These are phyloP conservation scores for Gaeumannomyces tritici DNA, from an alignment of 2,329 filamentous ascomycete genomes.

Conservation along the genomic window DNA sequence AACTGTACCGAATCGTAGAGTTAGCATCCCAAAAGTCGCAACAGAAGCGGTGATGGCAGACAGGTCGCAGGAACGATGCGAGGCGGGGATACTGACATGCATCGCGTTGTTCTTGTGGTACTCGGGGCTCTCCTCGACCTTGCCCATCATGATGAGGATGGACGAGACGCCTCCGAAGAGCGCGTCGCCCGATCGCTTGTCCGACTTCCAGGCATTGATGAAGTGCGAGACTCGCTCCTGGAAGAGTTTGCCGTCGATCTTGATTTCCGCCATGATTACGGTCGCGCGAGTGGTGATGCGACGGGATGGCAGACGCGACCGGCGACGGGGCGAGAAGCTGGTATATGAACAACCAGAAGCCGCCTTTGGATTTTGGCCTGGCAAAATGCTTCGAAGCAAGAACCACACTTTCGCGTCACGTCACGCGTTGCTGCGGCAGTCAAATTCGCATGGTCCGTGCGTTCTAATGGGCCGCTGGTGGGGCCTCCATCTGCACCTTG, in stretches of 20 bases:
- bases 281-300: slow-evolving; percentile 10
- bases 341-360: background rate
- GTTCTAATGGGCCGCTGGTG: background rate
- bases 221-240: slow-evolving; percentile 87
- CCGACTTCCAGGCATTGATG: slow-evolving; percentile 87
- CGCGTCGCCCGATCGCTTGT: slow-evolving; percentile 79
- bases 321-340: slow-evolving; percentile 5
- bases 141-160: slow-evolving; percentile 86
- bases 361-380: background rate
- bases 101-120: slow-evolving; percentile 96
- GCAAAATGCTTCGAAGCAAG: slow-evolving; percentile 2
- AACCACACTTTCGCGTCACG: slow-evolving; percentile 11
- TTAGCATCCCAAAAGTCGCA: slow-evolving; percentile 1
- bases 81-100: slow-evolving; percentile 50
- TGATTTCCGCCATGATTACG: slow-evolving; percentile 65
- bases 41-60: background rate
- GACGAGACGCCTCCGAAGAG: slow-evolving; percentile 81
- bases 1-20: slow-evolving; percentile 48
- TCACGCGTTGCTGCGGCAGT: slow-evolving; percentile 9
- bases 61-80: background rate
- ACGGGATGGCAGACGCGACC: slow-evolving; percentile 6
- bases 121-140: slow-evolving; percentile 77
- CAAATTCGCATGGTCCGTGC: background rate
- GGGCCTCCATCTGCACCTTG: too few relatives aligned
- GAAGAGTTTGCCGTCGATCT: slow-evolving; percentile 89